Evolutionary conservation across 108 stramenopile genomes (phyloP).

Genomic region (Epipyxis sp.): DNA sequence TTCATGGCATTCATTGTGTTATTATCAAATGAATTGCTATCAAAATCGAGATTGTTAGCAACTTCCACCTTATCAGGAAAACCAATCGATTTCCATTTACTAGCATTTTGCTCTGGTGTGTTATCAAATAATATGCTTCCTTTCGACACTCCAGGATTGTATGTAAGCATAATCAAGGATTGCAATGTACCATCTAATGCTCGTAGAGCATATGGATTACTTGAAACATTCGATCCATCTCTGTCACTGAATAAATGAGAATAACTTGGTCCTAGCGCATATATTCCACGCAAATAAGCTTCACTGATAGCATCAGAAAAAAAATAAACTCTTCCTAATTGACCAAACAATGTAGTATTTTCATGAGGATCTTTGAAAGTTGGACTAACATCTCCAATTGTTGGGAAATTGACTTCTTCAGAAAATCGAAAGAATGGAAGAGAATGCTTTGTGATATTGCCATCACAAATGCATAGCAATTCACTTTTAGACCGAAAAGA

Average conservation of each 20-base stretch:
- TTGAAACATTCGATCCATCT: constrained; percentile 19
- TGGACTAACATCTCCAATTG: constrained; percentile 4
- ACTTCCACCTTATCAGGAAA: neutral
- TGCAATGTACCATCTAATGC: constrained; percentile 27
- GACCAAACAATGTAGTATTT: constrained; percentile 9
- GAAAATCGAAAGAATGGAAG: neutral
- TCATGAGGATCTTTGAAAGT: neutral
- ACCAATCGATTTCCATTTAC: constrained; percentile 35
- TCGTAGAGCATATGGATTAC: too few relatives aligned
- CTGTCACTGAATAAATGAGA: constrained; percentile 39
- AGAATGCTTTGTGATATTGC: neutral
- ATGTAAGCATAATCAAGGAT: constrained; percentile 38
- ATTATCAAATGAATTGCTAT: neutral
- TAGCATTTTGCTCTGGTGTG: constrained; percentile 46
- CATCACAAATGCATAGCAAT: neutral
- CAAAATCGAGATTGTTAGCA: neutral
- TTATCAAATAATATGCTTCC: constrained; percentile 52
- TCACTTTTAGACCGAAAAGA: neutral
- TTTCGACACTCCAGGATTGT: constrained; percentile 47
- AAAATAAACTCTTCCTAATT: constrained; percentile 53
- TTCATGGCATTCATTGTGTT: constrained; percentile 42
- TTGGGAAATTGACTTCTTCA: neutral
- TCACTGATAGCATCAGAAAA: constrained; percentile 40
- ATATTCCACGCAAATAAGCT: constrained; percentile 28
- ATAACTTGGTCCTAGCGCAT: constrained; percentile 46